phyloP scores from a whole-genome alignment of 345 rosid genomes.

The Arabidopsis thaliana region TAIR10.1 NC_003076.8:7318501-7319000 shows the following conservation, averaged over 20 bases:
- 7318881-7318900: not conserved
- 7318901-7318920: too few relatives aligned
- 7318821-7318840: not conserved
- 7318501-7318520: conserved; percentile 46
- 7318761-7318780: not conserved
- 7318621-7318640: conserved; percentile 41
- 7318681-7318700: conserved; percentile 26
- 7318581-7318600: conserved; percentile 34
- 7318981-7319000: too few relatives aligned
- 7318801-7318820: conserved; percentile 30
- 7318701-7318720: conserved; percentile 36
- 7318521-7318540: conserved; percentile 48
- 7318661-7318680: conserved; percentile 27
- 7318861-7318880: not conserved
- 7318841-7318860: not conserved
- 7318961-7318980: too few relatives aligned
- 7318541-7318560: conserved; percentile 39
- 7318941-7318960: too few relatives aligned
- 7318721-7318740: not conserved
- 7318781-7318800: conserved; percentile 34
- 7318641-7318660: conserved; percentile 38
- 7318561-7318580: conserved; percentile 39
- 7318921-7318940: too few relatives aligned
- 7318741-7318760: not conserved
- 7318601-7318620: conserved; percentile 14